Conservation (phyloP, 331 rosid genomes). For the Quercus tomentella region DNA sequence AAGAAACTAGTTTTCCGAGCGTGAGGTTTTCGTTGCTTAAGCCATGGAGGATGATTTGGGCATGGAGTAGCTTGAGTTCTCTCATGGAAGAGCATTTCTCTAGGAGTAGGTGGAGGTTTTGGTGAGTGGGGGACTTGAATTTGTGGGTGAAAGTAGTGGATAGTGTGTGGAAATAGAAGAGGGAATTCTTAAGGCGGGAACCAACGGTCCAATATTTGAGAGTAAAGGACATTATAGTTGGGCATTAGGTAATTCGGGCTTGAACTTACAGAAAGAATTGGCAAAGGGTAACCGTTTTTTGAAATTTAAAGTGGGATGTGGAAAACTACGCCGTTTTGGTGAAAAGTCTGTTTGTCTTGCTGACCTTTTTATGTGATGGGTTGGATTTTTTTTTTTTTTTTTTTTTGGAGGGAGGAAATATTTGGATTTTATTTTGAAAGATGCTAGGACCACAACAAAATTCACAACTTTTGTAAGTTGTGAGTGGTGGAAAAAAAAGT, state of each 20-base stretch:
- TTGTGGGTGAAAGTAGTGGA: constrained; percentile 19
- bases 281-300: background rate
- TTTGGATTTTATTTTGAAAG: no score
- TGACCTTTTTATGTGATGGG: no score
- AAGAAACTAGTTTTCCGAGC: constrained; percentile 45
- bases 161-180: constrained; percentile 11
- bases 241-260: background rate
- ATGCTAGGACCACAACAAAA: rapidly evolving
- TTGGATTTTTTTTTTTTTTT: no score
- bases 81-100: constrained; percentile 51
- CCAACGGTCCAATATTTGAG: constrained; percentile 17
- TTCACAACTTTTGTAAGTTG: no score
- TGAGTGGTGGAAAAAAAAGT: no score
- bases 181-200: constrained; percentile 33
- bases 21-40: constrained; percentile 39
- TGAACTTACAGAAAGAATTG: background rate
- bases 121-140: constrained; percentile 46
- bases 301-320: background rate
- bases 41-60: constrained; percentile 57
- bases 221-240: constrained; percentile 9
- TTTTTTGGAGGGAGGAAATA: no score
- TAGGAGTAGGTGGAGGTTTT: constrained; percentile 45
- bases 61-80: constrained; percentile 54
- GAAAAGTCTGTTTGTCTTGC: no score
- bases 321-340: background rate